phyloP scores from a whole-genome alignment of 139 green algal species.

The Chlorella vulgaris region DNA sequence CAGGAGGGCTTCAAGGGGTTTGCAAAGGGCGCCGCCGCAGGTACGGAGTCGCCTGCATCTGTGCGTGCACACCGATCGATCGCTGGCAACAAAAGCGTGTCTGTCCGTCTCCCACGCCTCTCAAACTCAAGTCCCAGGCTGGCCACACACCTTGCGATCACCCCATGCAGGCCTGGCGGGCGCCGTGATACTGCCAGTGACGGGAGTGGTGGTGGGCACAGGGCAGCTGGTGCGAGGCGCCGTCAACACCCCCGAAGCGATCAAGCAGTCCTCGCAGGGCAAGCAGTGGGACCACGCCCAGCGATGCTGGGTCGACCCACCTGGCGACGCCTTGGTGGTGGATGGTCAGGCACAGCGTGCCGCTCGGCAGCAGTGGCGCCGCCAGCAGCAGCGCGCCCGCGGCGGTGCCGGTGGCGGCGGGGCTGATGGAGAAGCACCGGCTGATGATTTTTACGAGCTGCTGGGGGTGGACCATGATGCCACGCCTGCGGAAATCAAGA shows the following conservation, averaged over 20 bases:
- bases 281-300: slow-evolving; percentile 72
- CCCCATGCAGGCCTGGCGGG: slow-evolving; percentile 63
- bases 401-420: not conserved
- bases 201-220: slow-evolving; percentile 73
- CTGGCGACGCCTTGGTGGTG: slow-evolving; percentile 35
- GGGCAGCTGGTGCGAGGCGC: slow-evolving; percentile 63
- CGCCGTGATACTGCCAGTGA: slow-evolving; percentile 81
- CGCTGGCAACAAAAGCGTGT: too few species aligned
- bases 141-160: too few species aligned
- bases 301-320: slow-evolving; percentile 67
- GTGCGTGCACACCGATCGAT: too few species aligned
- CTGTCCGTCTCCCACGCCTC: too few species aligned
- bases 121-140: too few species aligned
- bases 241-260: slow-evolving; percentile 79
- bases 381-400: slow-evolving; percentile 23
- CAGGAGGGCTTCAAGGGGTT: slow-evolving; percentile 75
- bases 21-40: slow-evolving; percentile 75
- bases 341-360: slow-evolving; percentile 32
- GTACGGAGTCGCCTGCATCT: slow-evolving; percentile 34
- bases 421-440: too few species aligned
- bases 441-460: slow-evolving; percentile 75
- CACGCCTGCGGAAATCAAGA: slow-evolving; percentile 77
- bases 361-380: slow-evolving; percentile 15
- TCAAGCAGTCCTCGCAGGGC: slow-evolving; percentile 53
- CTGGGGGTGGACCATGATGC: slow-evolving; percentile 72